Conservation (phyloP, 176 grass and related monocot genomes). For the Musa troglodytarum region DNA sequence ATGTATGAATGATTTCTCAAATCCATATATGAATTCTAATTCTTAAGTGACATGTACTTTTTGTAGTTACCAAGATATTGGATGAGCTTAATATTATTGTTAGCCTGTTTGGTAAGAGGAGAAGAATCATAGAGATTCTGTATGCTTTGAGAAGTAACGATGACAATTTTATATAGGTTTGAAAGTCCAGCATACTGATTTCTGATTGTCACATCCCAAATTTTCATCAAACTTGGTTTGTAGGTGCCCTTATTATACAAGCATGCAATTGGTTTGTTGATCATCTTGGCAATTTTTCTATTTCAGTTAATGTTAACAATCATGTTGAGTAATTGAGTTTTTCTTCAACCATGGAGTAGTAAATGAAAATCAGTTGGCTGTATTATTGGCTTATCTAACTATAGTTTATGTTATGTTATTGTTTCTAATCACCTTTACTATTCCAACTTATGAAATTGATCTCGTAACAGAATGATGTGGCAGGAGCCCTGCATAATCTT, state of each 20-base stretch:
- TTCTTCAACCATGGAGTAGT: background rate
- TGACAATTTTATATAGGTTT: too few relatives aligned
- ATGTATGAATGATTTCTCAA: background rate
- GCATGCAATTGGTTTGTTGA: too few relatives aligned
- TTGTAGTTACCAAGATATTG: background rate
- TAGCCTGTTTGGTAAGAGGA: background rate
- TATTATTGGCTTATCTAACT: background rate
- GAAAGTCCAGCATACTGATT: too few relatives aligned
- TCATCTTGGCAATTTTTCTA: too few relatives aligned
- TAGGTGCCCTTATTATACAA: background rate
- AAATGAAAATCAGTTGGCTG: background rate
- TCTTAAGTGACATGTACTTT: background rate
- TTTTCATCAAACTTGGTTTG: background rate
- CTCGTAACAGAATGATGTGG: constrained; percentile 57
- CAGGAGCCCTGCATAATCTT: constrained; percentile 84
- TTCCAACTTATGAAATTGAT: constrained; percentile 21
- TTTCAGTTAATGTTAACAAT: too few relatives aligned
- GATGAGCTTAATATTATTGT: background rate
- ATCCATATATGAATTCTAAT: background rate
- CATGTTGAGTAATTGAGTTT: background rate
- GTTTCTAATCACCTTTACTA: constrained; percentile 1
- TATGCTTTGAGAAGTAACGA: too few relatives aligned
- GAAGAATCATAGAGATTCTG: too few relatives aligned
- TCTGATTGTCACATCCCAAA: background rate
- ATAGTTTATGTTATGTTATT: constrained; percentile 6